Base-by-base conservation (phyloP, 768 basidiomycete species). In the Boletus rubropictus region DNA sequence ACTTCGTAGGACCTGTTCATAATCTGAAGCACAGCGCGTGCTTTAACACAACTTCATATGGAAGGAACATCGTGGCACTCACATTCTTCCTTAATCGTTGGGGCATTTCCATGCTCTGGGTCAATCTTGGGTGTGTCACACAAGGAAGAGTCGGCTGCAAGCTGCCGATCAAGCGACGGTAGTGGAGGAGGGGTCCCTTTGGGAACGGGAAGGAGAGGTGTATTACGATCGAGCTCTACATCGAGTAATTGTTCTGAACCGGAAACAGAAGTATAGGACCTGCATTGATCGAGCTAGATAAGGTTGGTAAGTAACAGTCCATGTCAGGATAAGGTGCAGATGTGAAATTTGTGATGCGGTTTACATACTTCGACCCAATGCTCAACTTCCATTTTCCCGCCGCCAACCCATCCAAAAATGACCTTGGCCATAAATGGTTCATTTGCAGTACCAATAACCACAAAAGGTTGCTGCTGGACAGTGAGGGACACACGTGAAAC, bases 221-320 rank as follows among this genome's bases (percentile, higher is more conserved):
- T 71, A 33, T 67, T 63, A 14, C 72, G 69, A 45, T 76, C 71
- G 10, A 78, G 68, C 44, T 77, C 75, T 17, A 77, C 62, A 46
- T 78, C 76, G 33, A 78, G 57, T 11, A 78, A 59, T 48, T 79
- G 78, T 49, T 78, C 72, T 25, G 73, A 77, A 7, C 76, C 78
- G 0, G 69, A 51, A 11, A 64, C 69, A 11, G 77, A 65, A 27
- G 54, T 53, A 14, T 48, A 51, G 14, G 63, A 55, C 25, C 64
- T 73, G 27, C 67, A 59, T n/a, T 66, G 68, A 54, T 78, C 76
- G 20, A 75, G 69, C 73, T 76, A 52, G n/a, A 50, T 12, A 35
- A 29, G 33, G 21, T 45, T n/a, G n/a, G 28, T 42, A 28, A 48
- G 18, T 28, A 21, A 35, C 12, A 25, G 48, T 42, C 9, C 14